phyloP scores from a whole-genome alignment of 2,329 filamentous ascomycete species.

The Trichoderma harzianum region DNA sequence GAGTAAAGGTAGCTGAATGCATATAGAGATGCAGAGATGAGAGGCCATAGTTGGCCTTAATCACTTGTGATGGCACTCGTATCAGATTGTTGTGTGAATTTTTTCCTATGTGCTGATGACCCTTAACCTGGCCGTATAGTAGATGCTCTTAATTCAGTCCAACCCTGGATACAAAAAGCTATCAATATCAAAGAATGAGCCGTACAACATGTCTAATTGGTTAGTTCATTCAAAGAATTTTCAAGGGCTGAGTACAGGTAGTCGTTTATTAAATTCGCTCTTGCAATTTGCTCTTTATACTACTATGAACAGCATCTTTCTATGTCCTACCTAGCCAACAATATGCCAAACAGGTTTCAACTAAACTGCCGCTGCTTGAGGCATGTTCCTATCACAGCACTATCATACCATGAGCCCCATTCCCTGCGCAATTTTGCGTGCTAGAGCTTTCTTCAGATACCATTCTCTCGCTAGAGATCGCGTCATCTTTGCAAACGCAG shows the following conservation, averaged over 20 bases:
- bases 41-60: not conserved
- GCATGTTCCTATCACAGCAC: not conserved
- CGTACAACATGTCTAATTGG: not conserved
- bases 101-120: not conserved
- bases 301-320: not conserved
- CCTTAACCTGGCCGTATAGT: not conserved
- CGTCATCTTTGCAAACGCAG: slow-evolving; percentile 77
- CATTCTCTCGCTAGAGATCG: slow-evolving; percentile 72
- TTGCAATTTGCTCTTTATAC: not conserved
- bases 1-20: not conserved
- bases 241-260: not conserved
- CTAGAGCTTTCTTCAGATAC: slow-evolving; percentile 79
- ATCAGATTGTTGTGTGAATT: not conserved
- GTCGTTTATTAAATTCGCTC: not conserved
- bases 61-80: not conserved
- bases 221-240: not conserved
- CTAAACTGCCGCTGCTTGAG: not conserved
- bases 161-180: not conserved
- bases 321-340: not conserved
- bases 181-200: not conserved
- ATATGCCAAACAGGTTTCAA: not conserved
- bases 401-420: slow-evolving; percentile 57
- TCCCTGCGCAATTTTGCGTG: slow-evolving; percentile 71
- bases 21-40: not conserved
- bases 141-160: not conserved